Percentiles rank a stretch among this genome's conserved stretches.
Conservation (phyloP, 1,284 basidiomycete species). For the Pseudozyma thailandica region DNA sequence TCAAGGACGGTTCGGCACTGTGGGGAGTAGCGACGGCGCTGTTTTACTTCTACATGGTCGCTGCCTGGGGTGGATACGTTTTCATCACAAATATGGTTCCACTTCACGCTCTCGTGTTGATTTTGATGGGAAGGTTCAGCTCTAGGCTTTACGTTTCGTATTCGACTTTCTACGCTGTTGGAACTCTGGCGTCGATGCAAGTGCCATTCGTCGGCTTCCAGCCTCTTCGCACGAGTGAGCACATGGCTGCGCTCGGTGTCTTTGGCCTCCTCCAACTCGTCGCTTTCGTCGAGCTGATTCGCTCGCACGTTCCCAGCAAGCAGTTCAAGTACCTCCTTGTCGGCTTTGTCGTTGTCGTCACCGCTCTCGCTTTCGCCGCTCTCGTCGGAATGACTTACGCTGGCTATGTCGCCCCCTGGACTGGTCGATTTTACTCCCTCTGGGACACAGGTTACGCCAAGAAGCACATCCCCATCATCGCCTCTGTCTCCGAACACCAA, state of each 20-base stretch:
- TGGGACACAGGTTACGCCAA: slow-evolving; percentile 99
- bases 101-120: slow-evolving; percentile 88
- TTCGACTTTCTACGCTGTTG: slow-evolving; percentile 96
- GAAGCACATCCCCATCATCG: slow-evolving; percentile 96
- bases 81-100: slow-evolving; percentile 99
- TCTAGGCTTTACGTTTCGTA: slow-evolving; percentile 93
- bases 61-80: slow-evolving; percentile 99
- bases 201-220: slow-evolving; percentile 99
- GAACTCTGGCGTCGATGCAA: slow-evolving; percentile 97
- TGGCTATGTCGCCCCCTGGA: slow-evolving; percentile 98
- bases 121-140: slow-evolving; percentile 97
- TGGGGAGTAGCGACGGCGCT: slow-evolving; percentile 89
- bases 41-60: slow-evolving; percentile 99
- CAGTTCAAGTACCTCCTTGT: slow-evolving; percentile 83
- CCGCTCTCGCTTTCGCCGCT: slow-evolving; percentile 73
- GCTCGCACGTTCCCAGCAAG: slow-evolving; percentile 87
- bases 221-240: slow-evolving; percentile 96
- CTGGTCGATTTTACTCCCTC: slow-evolving; percentile 97
- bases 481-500: slow-evolving; percentile 99
- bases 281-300: slow-evolving; percentile 89
- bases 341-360: slow-evolving; percentile 75
- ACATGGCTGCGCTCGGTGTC: slow-evolving; percentile 97
- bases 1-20: slow-evolving; percentile 91
- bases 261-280: slow-evolving; percentile 97
- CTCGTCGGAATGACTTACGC: slow-evolving; percentile 81